A percentile compares a stretch with the other conserved stretches of the same genome.
Evolutionary conservation across 2,329 filamentous ascomycete genomes (phyloP).

Genomic region (Geosmithia putterillii): DNA sequence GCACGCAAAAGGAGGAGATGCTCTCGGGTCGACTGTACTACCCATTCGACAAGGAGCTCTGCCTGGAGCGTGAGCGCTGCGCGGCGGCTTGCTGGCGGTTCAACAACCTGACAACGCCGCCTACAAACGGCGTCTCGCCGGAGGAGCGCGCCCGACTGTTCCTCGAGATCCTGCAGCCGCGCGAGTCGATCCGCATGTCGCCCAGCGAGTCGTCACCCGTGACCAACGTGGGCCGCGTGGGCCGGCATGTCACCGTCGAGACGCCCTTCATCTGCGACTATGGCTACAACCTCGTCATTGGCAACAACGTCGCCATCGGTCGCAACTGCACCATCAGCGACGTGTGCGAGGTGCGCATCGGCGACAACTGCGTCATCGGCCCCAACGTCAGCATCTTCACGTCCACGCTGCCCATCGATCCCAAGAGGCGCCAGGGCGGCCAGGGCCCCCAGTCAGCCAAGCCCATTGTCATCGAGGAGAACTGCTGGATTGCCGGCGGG

Average conservation of each 20-base stretch:
- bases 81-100: constrained; percentile 71
- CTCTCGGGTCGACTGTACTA: constrained; percentile 66
- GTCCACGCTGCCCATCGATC: constrained; percentile 59
- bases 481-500: constrained; percentile 72
- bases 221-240: constrained; percentile 49
- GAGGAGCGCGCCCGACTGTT: constrained; percentile 60
- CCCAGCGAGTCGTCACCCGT: constrained; percentile 38
- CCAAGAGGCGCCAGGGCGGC: constrained; percentile 60
- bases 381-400: constrained; percentile 82
- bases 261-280: constrained; percentile 89
- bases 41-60: constrained; percentile 65
- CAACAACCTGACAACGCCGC: constrained; percentile 66
- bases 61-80: constrained; percentile 76
- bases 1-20: constrained; percentile 86
- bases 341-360: constrained; percentile 71
- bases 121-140: constrained; percentile 56
- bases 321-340: constrained; percentile 80
- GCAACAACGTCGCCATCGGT: constrained; percentile 72
- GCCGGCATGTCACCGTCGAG: constrained; percentile 68
- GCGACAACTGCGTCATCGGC: constrained; percentile 64
- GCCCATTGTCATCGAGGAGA: constrained; percentile 67
- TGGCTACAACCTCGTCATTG: constrained; percentile 87
- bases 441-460: constrained; percentile 60
- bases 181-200: constrained; percentile 42
- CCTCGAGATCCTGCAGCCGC: constrained; percentile 56